Conservation (phyloP, 148 eudicot species). For the Rhododendron molle region DNA sequence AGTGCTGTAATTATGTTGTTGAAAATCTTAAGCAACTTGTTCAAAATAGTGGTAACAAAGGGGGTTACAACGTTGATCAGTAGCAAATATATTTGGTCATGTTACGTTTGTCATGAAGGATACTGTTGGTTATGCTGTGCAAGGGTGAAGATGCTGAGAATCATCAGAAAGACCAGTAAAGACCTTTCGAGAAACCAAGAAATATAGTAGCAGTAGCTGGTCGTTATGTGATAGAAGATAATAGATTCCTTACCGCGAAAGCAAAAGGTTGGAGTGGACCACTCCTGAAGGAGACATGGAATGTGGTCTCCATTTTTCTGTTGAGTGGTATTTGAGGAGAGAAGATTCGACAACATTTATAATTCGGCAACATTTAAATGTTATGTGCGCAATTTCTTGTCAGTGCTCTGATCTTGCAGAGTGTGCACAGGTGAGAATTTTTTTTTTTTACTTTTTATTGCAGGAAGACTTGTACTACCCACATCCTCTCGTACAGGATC, state of each 20-base stretch:
- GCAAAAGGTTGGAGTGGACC: background rate
- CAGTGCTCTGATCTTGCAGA: background rate
- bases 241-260: background rate
- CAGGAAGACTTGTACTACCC: constrained; percentile 99
- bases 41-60: background rate
- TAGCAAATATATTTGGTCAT: background rate
- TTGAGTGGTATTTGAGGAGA: background rate
- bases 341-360: background rate
- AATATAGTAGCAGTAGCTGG: background rate
- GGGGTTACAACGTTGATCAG: background rate
- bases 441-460: constrained; percentile 6
- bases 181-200: background rate
- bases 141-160: background rate
- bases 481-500: constrained; percentile 82
- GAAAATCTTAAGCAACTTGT: background rate
- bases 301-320: background rate
- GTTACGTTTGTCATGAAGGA: background rate
- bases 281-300: background rate
- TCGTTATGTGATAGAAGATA: background rate
- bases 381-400: background rate
- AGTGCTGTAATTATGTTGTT: background rate
- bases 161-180: background rate
- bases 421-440: background rate
- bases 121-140: background rate
- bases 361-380: background rate